These are phyloP conservation scores for Globisporangium cystogenes DNA, from an alignment of 352 stramenopile genomes.

Conservation along the genomic window DNA sequence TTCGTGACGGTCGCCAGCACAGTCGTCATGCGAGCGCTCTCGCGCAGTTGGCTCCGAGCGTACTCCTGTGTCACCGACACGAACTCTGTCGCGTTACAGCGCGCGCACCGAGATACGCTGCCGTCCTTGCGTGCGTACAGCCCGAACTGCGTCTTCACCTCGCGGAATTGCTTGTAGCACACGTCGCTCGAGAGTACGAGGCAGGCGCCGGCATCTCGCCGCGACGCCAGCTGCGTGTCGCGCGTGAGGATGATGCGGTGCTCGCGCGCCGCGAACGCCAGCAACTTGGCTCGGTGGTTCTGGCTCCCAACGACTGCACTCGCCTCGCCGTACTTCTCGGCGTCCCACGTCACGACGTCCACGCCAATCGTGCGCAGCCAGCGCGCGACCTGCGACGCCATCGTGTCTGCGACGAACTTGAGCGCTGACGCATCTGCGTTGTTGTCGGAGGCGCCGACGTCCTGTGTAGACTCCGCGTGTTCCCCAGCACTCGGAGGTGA, in stretches of 20 bases:
- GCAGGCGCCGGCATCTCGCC: conserved; percentile 63
- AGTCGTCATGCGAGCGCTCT: too few species aligned
- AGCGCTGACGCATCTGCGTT: too few species aligned
- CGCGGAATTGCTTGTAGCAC: conserved; percentile 60
- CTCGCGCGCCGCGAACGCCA: conserved; percentile 44
- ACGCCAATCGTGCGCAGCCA: conserved; percentile 75
- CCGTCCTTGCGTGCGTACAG: too few species aligned
- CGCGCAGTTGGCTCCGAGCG: too few species aligned
- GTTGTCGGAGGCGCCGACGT: too few species aligned
- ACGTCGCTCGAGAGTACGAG: conserved; percentile 74
- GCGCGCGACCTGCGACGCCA: conserved; percentile 59
- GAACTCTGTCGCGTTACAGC: conserved; percentile 67
- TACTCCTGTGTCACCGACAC: conserved; percentile 46
- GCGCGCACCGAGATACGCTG: conserved; percentile 71
- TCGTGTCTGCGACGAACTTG: conserved; percentile 71
- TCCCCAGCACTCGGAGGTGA: too few species aligned
- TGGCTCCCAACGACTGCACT: too few species aligned
- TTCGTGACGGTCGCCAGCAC: conserved; percentile 56
- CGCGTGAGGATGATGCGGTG: conserved; percentile 72
- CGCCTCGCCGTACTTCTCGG: conserved; percentile 39
- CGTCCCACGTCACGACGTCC: conserved; percentile 69
- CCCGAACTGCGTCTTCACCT: conserved; percentile 47
- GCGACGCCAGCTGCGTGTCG: conserved; percentile 65
- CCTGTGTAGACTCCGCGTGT: too few species aligned
- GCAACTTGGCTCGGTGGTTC: too few species aligned